Evolutionary conservation across 805 yeast genomes (phyloP), one percentile per base, ranked within the genome.

Genomic region (Saturnispora diversa): DNA sequence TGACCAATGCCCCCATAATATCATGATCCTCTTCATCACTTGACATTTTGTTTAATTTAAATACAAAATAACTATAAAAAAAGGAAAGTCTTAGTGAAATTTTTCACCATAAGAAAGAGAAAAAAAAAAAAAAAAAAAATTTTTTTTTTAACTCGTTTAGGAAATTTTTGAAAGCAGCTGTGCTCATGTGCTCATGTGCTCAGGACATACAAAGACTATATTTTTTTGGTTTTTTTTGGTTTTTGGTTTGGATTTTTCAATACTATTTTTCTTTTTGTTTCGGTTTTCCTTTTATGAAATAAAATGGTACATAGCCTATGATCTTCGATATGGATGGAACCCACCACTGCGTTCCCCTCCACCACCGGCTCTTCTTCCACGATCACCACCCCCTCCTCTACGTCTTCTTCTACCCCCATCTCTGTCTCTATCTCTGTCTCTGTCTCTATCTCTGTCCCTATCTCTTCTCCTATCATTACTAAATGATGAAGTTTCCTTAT

Each of bases 1-100:
- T 53, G 0, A 79, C 80, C 40, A 82, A 67, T 39, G 74, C 67
- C 13, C 73, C 65, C 19, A 83, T 81, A 50, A 80, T 81, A 54
- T 81, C 86, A 51, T 63, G 68, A 3, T 66, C 77, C 53, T 63
- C 70, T 5, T 46, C 46, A 40, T 43, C 46, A 37, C 45, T 43
- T 3, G 45, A 39, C 47, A 40, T 43, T 22, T 27, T 13, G n/a
- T 20, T 31, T 26, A 25, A 6, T 39, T 21, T 27, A 30, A 49
- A 47, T 44, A 46, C 44, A 37, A 43, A 35, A 35, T 39, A 26
- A 29, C 34, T 31, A 29, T 39, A 37, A 36, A 26, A 44, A 40
- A 30, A 30, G 17, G 33, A 19, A 30, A 30, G 12, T 17, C n/a
- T 20, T 10, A 17, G n/a, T 16, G 9, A 17, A 19, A 19, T 30